Conservation (phyloP, 768 basidiomycete species). For the Leccinum longicurvipes region DNA sequence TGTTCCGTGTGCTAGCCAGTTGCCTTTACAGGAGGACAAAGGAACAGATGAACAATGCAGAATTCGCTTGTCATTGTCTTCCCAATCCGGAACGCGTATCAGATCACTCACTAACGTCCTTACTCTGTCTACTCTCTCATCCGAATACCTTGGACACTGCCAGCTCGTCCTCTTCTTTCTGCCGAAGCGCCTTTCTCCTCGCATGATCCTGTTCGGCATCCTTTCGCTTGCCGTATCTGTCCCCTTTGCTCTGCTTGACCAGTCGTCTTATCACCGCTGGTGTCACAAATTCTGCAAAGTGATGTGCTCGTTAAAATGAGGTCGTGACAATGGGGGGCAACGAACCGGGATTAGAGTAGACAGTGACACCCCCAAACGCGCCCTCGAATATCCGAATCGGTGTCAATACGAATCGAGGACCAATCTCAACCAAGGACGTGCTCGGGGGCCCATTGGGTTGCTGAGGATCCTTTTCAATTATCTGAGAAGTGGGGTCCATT, state of each 20-base stretch:
- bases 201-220: conserved; percentile 66
- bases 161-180: conserved; percentile 70
- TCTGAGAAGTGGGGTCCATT: conserved; percentile 45
- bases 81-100: not conserved
- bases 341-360: conserved; percentile 92
- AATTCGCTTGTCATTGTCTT: conserved; percentile 25
- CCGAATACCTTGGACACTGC: conserved; percentile 89
- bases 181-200: conserved; percentile 60
- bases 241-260: conserved; percentile 67
- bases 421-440: conserved; percentile 92
- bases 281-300: conserved; percentile 77
- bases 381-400: conserved; percentile 99
- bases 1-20: conserved; percentile 23
- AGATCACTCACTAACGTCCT: not conserved
- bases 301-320: not conserved
- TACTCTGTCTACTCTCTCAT: conserved; percentile 36
- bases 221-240: conserved; percentile 81
- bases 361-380: conserved; percentile 90
- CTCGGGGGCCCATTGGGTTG: conserved; percentile 83
- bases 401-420: conserved; percentile 94
- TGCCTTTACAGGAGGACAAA: conserved; percentile 32
- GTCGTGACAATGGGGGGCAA: conserved; percentile 3
- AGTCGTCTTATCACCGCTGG: conserved; percentile 78
- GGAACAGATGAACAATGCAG: conserved; percentile 31
- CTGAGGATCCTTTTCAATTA: conserved; percentile 89